Evolutionary conservation across 139 green algal species (phyloP).

Genomic region (Gonium pectorale): DNA sequence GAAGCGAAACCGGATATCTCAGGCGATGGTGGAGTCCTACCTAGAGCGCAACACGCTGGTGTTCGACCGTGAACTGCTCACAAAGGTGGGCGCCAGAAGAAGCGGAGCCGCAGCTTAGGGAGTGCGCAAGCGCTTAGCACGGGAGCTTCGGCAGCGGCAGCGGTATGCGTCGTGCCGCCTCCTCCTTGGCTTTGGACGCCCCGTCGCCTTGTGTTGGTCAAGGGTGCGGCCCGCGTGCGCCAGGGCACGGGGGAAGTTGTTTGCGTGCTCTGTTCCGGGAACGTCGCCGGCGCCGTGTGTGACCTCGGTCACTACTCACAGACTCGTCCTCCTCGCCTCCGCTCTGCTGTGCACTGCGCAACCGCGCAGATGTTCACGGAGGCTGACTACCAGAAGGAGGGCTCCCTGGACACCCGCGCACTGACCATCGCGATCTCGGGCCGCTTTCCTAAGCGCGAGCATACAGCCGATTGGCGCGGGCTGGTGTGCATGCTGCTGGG

Average conservation of each 20-base stretch:
- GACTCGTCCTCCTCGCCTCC: no score
- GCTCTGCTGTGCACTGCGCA: no score
- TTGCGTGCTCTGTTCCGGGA: no score
- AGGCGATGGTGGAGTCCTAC: constrained; percentile 51
- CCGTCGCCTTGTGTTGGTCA: no score
- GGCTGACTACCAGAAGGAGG: constrained; percentile 58
- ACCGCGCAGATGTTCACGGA: constrained; percentile 54
- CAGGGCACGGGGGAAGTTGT: no score
- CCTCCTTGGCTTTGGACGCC: no score
- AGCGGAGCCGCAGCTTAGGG: not conserved
- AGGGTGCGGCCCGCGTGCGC: no score
- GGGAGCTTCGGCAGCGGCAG: no score
- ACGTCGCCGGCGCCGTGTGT: no score
- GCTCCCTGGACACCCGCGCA: constrained; percentile 45
- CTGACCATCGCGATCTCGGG: constrained; percentile 53
- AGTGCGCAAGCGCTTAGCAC: not conserved
- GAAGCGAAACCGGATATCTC: constrained; percentile 50
- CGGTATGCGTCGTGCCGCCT: no score
- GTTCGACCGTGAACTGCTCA: constrained; percentile 56
- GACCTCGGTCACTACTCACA: no score
- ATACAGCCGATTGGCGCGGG: constrained; percentile 51
- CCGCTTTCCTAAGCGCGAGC: constrained; percentile 60
- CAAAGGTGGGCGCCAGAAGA: not conserved
- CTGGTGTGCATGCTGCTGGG: constrained; percentile 53
- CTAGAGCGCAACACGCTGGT: constrained; percentile 56